These are phyloP conservation scores for Tephrocybe sp. DNA, from an alignment of 768 basidiomycete species.

Conservation along the genomic window DNA sequence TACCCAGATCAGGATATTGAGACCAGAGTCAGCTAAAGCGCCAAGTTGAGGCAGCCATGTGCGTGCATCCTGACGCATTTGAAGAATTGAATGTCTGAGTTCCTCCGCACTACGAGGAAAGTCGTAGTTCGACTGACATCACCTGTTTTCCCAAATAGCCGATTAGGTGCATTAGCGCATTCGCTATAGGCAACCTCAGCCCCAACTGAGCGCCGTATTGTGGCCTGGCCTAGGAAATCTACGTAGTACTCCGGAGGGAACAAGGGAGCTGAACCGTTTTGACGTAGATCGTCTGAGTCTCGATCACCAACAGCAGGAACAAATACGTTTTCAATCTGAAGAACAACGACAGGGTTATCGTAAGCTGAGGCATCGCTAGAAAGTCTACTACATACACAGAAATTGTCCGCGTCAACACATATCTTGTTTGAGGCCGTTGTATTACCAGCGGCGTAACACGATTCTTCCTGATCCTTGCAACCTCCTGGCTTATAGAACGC, in stretches of 20 bases:
- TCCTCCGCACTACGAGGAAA: not conserved
- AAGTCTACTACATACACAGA: conserved; percentile 45
- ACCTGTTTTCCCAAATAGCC: conserved; percentile 48
- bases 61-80: conserved; percentile 64
- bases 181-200: conserved; percentile 48
- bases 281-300: conserved; percentile 58
- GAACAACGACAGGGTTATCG: not conserved
- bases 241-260: conserved; percentile 63
- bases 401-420: conserved; percentile 50
- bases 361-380: not conserved
- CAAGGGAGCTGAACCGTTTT: conserved; percentile 42
- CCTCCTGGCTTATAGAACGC: conserved; percentile 49
- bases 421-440: conserved; percentile 44
- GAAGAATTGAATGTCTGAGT: too few relatives aligned
- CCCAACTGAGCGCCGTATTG: conserved; percentile 43
- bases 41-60: conserved; percentile 51
- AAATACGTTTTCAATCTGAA: conserved; percentile 46
- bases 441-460: conserved; percentile 57
- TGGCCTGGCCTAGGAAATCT: conserved; percentile 38
- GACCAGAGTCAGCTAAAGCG: conserved; percentile 41
- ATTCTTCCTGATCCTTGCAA: conserved; percentile 53
- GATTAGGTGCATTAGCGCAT: conserved; percentile 45
- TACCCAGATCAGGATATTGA: conserved; percentile 51
- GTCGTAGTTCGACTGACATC: conserved; percentile 40
- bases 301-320: conserved; percentile 50